These are phyloP conservation scores for Suillus subalutaceus DNA, from an alignment of 768 basidiomycete genomes.

Conservation along the genomic window DNA sequence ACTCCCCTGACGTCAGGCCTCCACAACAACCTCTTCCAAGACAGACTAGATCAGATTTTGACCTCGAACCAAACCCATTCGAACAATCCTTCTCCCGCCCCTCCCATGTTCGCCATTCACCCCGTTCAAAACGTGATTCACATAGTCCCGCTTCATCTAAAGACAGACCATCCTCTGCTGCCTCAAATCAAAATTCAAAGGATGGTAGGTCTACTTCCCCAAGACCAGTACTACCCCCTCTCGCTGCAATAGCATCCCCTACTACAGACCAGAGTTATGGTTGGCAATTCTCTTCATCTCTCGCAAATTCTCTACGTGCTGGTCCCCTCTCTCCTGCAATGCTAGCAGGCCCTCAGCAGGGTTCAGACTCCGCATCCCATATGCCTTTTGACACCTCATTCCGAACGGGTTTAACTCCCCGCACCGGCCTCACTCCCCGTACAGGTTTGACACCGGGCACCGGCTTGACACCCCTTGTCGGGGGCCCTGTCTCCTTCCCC, in stretches of 20 bases:
- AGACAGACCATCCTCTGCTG: constrained; percentile 37
- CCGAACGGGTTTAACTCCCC: constrained; percentile 85
- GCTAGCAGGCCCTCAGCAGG: constrained; percentile 82
- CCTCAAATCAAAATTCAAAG: constrained; percentile 34
- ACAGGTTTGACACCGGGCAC: constrained; percentile 78
- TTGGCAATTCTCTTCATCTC: constrained; percentile 66
- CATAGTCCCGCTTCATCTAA: constrained; percentile 39
- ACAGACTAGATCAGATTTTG: constrained; percentile 66
- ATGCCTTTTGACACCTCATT: constrained; percentile 68
- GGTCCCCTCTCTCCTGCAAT: constrained; percentile 97
- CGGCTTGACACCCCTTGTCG: constrained; percentile 80
- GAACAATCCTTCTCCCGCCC: constrained; percentile 87
- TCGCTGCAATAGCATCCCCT: constrained; percentile 72
- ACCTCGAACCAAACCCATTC: constrained; percentile 89
- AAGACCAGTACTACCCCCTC: constrained; percentile 82
- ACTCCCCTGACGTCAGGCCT: constrained; percentile 36
- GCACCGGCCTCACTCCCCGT: constrained; percentile 85
- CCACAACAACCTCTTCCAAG: constrained; percentile 25
- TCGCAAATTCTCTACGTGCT: constrained; percentile 80
- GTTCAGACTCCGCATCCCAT: constrained; percentile 39
- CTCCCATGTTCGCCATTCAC: constrained; percentile 52
- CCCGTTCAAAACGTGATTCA: constrained; percentile 36
- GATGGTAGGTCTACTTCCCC: constrained; percentile 40
- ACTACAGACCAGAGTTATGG: constrained; percentile 45
- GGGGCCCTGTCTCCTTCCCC: constrained; percentile 76